phyloP scores from a whole-genome alignment of 2,329 filamentous ascomycete genomes.

The Aspergillus pseudonomiae region DNA sequence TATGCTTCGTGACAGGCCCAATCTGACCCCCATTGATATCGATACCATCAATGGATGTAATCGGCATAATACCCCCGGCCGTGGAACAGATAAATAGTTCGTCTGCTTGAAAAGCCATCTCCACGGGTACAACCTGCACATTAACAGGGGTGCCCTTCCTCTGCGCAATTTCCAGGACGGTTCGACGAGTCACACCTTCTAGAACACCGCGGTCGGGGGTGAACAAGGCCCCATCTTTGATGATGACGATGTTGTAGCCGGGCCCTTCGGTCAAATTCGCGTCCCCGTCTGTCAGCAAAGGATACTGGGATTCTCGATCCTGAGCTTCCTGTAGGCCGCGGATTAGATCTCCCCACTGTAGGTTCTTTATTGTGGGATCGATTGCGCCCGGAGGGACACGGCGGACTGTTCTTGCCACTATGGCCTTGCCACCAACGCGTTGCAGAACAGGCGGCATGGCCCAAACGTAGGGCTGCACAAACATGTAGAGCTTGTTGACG shows the following conservation, averaged over 20 bases:
- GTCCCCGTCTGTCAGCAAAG: conserved; percentile 56
- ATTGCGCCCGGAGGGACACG: conserved; percentile 50
- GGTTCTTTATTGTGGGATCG: conserved; percentile 57
- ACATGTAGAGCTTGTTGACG: conserved; percentile 52
- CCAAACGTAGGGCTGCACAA: conserved; percentile 55
- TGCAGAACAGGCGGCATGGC: conserved; percentile 53
- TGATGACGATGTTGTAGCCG: conserved; percentile 52
- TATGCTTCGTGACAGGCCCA: conserved; percentile 50
- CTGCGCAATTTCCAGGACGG: conserved; percentile 49
- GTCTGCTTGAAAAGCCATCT: conserved; percentile 47
- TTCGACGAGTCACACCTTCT: conserved; percentile 54
- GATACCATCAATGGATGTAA: conserved; percentile 50
- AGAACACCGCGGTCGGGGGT: conserved; percentile 54
- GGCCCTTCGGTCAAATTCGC: conserved; percentile 55
- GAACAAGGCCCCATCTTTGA: conserved; percentile 50
- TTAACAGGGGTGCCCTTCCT: conserved; percentile 38
- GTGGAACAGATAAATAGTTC: conserved; percentile 59
- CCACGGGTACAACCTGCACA: conserved; percentile 48
- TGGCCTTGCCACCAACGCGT: conserved; percentile 42
- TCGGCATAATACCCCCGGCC: conserved; percentile 59
- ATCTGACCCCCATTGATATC: conserved; percentile 47
- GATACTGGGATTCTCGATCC: conserved; percentile 52
- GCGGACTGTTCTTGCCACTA: conserved; percentile 52
- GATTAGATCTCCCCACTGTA: conserved; percentile 55
- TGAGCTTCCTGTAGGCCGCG: conserved; percentile 51